Percentiles rank a stretch among this genome's conserved stretches.
These are phyloP conservation scores for Hymenoscyphus repandus DNA, from an alignment of 2,329 filamentous ascomycete species.

Conservation along the genomic window DNA sequence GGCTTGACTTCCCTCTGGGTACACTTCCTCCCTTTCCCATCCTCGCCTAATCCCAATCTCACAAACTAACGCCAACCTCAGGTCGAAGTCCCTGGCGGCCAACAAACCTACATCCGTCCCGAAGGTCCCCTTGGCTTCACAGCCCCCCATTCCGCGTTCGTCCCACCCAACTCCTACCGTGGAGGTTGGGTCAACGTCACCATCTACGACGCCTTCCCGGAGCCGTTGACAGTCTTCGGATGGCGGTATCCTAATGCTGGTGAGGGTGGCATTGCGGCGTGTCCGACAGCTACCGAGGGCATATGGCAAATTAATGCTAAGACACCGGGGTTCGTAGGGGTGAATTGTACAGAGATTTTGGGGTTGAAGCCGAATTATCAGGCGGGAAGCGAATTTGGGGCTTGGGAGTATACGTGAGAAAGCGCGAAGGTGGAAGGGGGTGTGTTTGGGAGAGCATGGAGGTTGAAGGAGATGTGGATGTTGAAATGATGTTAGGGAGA, in stretches of 20 bases:
- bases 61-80: slow-evolving; percentile 10
- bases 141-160: slow-evolving; percentile 45
- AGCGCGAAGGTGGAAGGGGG: background rate
- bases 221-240: background rate
- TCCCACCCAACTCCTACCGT: slow-evolving; percentile 44
- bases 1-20: slow-evolving; percentile 11
- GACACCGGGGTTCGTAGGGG: slow-evolving; percentile 24
- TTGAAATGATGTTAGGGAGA: too few relatives aligned
- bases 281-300: slow-evolving; percentile 18
- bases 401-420: slow-evolving; percentile 1
- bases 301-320: slow-evolving; percentile 28
- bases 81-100: slow-evolving; percentile 57
- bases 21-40: background rate
- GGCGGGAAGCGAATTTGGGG: background rate
- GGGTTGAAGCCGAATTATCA: slow-evolving; percentile 4
- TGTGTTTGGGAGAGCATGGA: too few relatives aligned
- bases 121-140: slow-evolving; percentile 53
- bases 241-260: background rate
- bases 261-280: slow-evolving; percentile 27
- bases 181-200: slow-evolving; percentile 42
- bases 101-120: slow-evolving; percentile 52
- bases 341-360: slow-evolving; percentile 26
- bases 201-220: slow-evolving; percentile 3
- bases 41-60: background rate
- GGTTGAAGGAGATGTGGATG: too few relatives aligned